Evolutionary conservation across 352 stramenopile genomes (phyloP), one percentile per base, ranked within the genome.

Genomic region (Aphanomyces astaci): DNA sequence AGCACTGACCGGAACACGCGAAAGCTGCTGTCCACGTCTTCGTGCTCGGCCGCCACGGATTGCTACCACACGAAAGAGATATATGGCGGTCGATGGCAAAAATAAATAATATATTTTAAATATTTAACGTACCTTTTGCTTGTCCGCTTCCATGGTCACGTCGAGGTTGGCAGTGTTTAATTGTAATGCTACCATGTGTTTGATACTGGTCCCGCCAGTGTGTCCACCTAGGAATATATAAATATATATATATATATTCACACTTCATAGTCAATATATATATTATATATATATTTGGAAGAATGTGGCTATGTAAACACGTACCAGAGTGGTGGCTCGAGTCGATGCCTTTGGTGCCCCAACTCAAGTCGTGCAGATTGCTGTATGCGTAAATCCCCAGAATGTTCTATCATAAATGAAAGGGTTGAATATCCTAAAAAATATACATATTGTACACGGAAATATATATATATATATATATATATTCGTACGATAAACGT

Each of bases 11-110:
- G 72, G 63, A 84, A 84, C 0, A 75, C 74, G 0, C 71, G 70
- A 53, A 82, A 79, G 22, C 75, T 78, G 70, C 79, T 84, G 71
- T 80, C 75, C 39, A 81, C 71, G 60, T 84, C 74, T 54, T 84
- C 75, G 40, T 82, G 78, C 62, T 80, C 77, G 2, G 53, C 33
- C 5, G 70, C 63, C 1, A 57, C 69, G 1, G 70, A 69, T 59
- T 59, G 51, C 51, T 59, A 59, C 27, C 15, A 59, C 33, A 15
- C 36, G n/a, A n/a, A n/a, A n/a, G n/a, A n/a, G n/a, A n/a, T n/a
- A n/a, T n/a, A n/a, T n/a, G n/a, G n/a, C n/a, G n/a, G n/a, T n/a
- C n/a, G n/a, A n/a, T n/a, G n/a, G n/a, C 28, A 55, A 24, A 10
- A 22, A 55, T 2, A 15, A 28, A 17, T 46, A 9, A 46, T 9